Evolutionary conservation across 352 stramenopile genomes (phyloP).

Genomic region (Globisporangium cystogenes): DNA sequence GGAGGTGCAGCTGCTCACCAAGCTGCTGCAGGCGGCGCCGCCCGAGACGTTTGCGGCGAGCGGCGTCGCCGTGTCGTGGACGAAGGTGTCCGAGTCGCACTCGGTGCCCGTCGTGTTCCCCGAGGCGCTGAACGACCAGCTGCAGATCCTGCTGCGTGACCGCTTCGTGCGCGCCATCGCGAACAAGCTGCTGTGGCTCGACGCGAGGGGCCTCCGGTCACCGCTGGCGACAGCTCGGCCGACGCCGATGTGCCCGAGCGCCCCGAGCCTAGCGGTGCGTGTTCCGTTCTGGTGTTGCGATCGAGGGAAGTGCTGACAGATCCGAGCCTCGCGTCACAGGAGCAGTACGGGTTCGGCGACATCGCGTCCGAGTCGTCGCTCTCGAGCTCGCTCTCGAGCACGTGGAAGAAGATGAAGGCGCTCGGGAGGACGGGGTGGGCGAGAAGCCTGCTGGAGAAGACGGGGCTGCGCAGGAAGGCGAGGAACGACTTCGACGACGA

Average conservation of each 20-base stretch:
- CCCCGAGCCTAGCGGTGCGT: slow-evolving; percentile 39
- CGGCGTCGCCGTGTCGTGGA: slow-evolving; percentile 56
- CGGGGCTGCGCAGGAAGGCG: slow-evolving; percentile 24
- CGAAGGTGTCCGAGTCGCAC: slow-evolving; percentile 61
- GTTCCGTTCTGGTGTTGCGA: too few relatives aligned
- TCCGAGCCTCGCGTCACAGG: slow-evolving; percentile 18
- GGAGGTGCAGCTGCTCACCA: slow-evolving; percentile 37
- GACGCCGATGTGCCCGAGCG: slow-evolving; percentile 42
- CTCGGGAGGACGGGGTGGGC: slow-evolving; percentile 52
- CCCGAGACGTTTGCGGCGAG: slow-evolving; percentile 42
- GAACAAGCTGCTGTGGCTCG: slow-evolving; percentile 37
- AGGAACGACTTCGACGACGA: slow-evolving; percentile 13
- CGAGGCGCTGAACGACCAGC: slow-evolving; percentile 41
- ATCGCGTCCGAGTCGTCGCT: slow-evolving; percentile 48
- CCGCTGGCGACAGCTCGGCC: slow-evolving; percentile 34
- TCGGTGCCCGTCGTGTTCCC: slow-evolving; percentile 58
- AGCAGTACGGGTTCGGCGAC: slow-evolving; percentile 74
- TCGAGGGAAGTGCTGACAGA: slow-evolving; percentile 1
- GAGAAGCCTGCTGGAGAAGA: slow-evolving; percentile 48
- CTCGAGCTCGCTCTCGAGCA: slow-evolving; percentile 42
- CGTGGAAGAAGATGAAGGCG: slow-evolving; percentile 52
- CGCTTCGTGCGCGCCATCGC: slow-evolving; percentile 44
- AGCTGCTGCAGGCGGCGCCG: slow-evolving; percentile 39
- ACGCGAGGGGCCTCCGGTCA: slow-evolving; percentile 21
- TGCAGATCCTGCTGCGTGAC: slow-evolving; percentile 42